phyloP scores from a whole-genome alignment of 2,329 filamentous ascomycete species.

The Pseudogymnoascus sp. region DNA sequence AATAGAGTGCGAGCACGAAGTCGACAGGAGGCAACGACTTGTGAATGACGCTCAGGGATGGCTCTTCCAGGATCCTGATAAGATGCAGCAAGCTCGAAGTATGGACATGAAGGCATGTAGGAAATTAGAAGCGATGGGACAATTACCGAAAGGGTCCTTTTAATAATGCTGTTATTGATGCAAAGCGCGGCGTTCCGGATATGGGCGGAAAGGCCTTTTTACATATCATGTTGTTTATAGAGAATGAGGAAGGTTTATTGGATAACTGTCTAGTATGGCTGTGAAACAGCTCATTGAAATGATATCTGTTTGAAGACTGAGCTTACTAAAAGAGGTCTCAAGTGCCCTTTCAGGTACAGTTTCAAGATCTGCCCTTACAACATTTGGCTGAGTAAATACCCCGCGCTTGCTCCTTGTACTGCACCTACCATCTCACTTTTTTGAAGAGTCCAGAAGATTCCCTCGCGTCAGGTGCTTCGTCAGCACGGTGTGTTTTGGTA shows the following conservation, averaged over 20 bases:
- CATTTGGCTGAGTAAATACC: slow-evolving; percentile 9
- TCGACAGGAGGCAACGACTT: slow-evolving; percentile 44
- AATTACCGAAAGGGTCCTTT: slow-evolving; percentile 4
- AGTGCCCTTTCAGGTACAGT: not conserved
- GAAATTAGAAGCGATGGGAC: slow-evolving; percentile 44
- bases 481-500: slow-evolving; percentile 2
- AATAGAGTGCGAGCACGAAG: slow-evolving; percentile 68
- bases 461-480: slow-evolving; percentile 1
- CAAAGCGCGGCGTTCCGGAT: slow-evolving; percentile 11
- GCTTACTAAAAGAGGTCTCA: not conserved
- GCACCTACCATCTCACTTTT: not conserved
- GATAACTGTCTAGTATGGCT: not conserved
- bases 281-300: not conserved
- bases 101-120: slow-evolving; percentile 55
- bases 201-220: slow-evolving; percentile 3
- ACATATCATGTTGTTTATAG: slow-evolving; percentile 10
- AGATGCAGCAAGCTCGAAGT: slow-evolving; percentile 41
- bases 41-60: slow-evolving; percentile 62
- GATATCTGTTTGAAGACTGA: not conserved
- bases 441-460: slow-evolving; percentile 1
- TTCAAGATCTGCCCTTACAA: not conserved
- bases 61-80: slow-evolving; percentile 58
- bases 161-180: slow-evolving; percentile 14
- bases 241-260: not conserved
- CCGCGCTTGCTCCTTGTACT: not conserved